Evolutionary conservation across 1,284 basidiomycete genomes (phyloP).

Genomic region (Microbotryomycetes sp.): DNA sequence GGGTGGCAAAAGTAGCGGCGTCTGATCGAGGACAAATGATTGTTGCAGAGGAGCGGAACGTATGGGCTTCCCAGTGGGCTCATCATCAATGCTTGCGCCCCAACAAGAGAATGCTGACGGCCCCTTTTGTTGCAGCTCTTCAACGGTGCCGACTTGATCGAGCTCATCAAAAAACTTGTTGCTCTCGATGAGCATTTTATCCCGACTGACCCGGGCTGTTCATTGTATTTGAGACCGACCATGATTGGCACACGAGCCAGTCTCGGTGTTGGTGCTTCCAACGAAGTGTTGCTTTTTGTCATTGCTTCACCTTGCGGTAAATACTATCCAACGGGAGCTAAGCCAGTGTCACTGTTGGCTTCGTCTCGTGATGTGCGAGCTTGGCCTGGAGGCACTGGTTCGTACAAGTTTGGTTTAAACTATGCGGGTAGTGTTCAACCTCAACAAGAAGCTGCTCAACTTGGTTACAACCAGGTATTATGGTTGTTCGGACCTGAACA

Average conservation of each 20-base stretch:
- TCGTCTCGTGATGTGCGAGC: constrained; percentile 88
- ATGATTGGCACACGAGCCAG: constrained; percentile 85
- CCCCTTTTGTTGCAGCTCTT: constrained; percentile 50
- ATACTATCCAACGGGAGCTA: constrained; percentile 92
- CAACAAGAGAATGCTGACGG: neutral
- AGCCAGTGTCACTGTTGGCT: constrained; percentile 86
- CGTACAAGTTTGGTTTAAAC: constrained; percentile 45
- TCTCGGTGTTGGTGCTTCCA: constrained; percentile 80
- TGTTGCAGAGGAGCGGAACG: constrained; percentile 56
- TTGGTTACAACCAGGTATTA: constrained; percentile 89
- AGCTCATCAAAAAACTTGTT: constrained; percentile 84
- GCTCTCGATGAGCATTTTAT: constrained; percentile 87
- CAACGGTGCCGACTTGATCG: constrained; percentile 67
- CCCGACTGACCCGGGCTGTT: constrained; percentile 80
- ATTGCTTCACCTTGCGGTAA: constrained; percentile 66
- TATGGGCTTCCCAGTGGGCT: constrained; percentile 56
- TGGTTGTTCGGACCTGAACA: constrained; percentile 89
- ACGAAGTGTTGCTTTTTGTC: constrained; percentile 85
- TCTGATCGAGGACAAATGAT: too few species aligned
- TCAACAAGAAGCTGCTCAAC: constrained; percentile 71
- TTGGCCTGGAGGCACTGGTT: constrained; percentile 11
- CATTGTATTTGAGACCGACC: constrained; percentile 63
- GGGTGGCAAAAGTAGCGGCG: constrained; percentile 73
- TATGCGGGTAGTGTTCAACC: constrained; percentile 77
- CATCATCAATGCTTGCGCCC: neutral